phyloP scores from a whole-genome alignment of 2,329 filamentous ascomycete genomes.

The Sphaerulina vaccinii region DNA sequence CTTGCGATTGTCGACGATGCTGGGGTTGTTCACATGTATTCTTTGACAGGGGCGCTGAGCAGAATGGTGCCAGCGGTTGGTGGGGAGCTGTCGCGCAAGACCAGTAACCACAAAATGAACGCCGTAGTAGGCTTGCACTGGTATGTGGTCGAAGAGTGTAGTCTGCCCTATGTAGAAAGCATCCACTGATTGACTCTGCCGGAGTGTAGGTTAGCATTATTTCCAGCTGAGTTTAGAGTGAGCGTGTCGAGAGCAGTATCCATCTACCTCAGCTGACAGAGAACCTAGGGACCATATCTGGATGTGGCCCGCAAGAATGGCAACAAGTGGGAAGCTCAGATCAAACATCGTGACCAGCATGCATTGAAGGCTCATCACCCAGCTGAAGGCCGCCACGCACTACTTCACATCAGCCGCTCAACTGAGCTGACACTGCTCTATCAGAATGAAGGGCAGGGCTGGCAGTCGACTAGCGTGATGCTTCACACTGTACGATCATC shows the following conservation, averaged over 20 bases:
- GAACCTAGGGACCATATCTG: conserved; percentile 30
- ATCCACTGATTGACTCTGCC: neutral
- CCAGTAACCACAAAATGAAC: conserved; percentile 67
- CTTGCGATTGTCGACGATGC: conserved; percentile 78
- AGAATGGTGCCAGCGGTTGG: conserved; percentile 55
- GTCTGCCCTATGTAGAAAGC: conserved; percentile 38
- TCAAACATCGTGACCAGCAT: conserved; percentile 56
- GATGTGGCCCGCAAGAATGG: conserved; percentile 41
- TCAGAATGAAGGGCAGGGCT: conserved; percentile 69
- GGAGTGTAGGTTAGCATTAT: conserved; percentile 47
- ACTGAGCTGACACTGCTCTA: conserved; percentile 75
- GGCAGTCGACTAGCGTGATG: conserved; percentile 67
- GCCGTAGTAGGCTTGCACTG: conserved; percentile 83
- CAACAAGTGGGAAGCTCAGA: conserved; percentile 66
- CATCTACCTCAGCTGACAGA: conserved; percentile 30
- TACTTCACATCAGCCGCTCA: conserved; percentile 73
- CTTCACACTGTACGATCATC: conserved; percentile 42
- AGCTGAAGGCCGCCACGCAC: conserved; percentile 65
- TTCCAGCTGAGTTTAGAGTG: conserved; percentile 37
- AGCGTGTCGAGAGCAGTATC: conserved; percentile 9
- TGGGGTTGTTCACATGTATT: conserved; percentile 74
- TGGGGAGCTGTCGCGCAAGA: conserved; percentile 65
- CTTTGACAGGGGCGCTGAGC: conserved; percentile 71
- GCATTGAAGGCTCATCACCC: conserved; percentile 73
- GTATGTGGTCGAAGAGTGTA: neutral